Evolutionary conservation across 768 basidiomycete genomes (phyloP), one percentile per base, ranked within the genome.

Genomic region (Gymnopilus junonius): DNA sequence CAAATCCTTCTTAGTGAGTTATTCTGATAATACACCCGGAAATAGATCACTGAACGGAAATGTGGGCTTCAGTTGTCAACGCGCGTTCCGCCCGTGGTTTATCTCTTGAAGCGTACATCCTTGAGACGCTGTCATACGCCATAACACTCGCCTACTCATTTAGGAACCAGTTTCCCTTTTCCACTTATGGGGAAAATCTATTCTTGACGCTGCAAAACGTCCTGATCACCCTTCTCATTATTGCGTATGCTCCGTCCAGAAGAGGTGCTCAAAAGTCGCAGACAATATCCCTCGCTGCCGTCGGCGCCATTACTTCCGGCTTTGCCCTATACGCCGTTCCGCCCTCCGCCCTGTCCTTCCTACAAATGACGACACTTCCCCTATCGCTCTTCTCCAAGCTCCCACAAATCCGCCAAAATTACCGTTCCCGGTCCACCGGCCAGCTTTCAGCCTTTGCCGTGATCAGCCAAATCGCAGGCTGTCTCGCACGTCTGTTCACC

Each of bases 161-260:
- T 69, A 83, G 94, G 23, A 91, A 94, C 71, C 75, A 81, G 23
- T 98, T 96, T 76, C 95, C 97, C 0, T 97, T 98, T 82, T 94
- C 93, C 20, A 98, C 97, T 0, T 99, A 98, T 63, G 97, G 97
- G 71, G 97, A 99, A 77, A 98, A 97, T 80, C 74, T 95, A 60
- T 98, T 98, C 86, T 84, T 99, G 53, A 89, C 93, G 31, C 71
- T 95, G 62, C 95, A 97, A 76, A 95, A 97, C 79, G 81, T 90
- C 68, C 64, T 92, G 77, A 94, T 98, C 73, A 94, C 94, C 15
- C 82, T 95, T 70, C 87, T 96, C 68, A 97, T 97, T 75, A 83
- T 95, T 54, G 79, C 79, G 74, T 90, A 91, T 71, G 70, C 84
- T 14, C 82, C 86, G 4, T 51, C 68, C 20, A 45, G 62, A 23